Base-by-base conservation (phyloP, 257 asterid species). In the Solanum ossicruentum region DNA sequence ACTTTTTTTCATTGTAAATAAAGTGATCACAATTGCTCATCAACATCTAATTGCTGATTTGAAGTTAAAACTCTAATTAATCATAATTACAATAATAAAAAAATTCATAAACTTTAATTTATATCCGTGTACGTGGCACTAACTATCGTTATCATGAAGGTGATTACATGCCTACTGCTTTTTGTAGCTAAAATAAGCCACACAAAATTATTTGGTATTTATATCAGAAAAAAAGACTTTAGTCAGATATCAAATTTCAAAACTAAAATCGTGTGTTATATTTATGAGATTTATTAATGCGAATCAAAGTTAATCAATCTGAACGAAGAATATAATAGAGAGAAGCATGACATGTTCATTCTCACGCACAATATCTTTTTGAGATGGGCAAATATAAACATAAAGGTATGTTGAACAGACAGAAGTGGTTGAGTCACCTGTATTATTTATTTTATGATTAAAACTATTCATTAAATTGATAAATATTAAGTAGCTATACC, bases 401-500 rank as follows among this genome's bases (percentile, higher is more conserved):
- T 23, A 5, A 16, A 23, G 47, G 45, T 56, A 12, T 54, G 47
- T 28, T 77, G 82, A 81, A 81, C 73, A 81, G 36, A 60, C 36
- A 13, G 73, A 60, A 81, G 84, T 63, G 73, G 80, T 61, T 61
- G 57, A 65, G 55, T 47, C 57, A 65, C 39, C 67, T 81, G 84
- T 39, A 61, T 83, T 67, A 11, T 70, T 51, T 70, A 83, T 83
- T 54, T 51, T 70, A 83, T 83, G 57, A 83, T 45, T 20, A 51
- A 61, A 60, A 54, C 23, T 55, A 3, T 65, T 83, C 77, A 83
- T 61, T 83, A 12, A 61, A 54, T 63, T 83, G 36, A 83, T 47
- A 41, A 65, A 83, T 63, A 83, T n/a, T 83, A 83, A 83, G 63
- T 83, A 83, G 58, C 85, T 63, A 47, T 83, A 83, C 58, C 85